These are phyloP conservation scores for Bacidia gigantensis DNA, from an alignment of 495 filamentous ascomycete genomes.

Conservation along the genomic window DNA sequence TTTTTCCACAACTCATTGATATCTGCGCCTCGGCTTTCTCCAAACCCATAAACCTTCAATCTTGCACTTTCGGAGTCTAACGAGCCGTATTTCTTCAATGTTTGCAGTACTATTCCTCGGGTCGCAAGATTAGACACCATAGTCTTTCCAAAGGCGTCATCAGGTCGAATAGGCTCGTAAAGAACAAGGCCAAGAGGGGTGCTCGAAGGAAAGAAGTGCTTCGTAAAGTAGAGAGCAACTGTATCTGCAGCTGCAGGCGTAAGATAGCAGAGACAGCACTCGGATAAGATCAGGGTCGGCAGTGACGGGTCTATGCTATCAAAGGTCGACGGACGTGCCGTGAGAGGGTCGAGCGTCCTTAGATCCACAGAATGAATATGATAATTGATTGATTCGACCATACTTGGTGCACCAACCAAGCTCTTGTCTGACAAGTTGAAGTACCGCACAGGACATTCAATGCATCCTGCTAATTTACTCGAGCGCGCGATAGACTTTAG, in stretches of 20 bases:
- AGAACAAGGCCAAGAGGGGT: slow-evolving; percentile 50
- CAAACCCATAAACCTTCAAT: slow-evolving; percentile 48
- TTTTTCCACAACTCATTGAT: slow-evolving; percentile 61
- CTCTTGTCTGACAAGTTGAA: background rate
- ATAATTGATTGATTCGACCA: slow-evolving; percentile 39
- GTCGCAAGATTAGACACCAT: slow-evolving; percentile 86
- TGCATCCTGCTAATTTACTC: background rate
- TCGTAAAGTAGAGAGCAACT: slow-evolving; percentile 55
- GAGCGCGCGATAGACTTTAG: slow-evolving; percentile 6
- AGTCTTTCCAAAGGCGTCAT: slow-evolving; percentile 72
- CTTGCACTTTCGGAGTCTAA: slow-evolving; percentile 51
- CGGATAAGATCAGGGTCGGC: slow-evolving; percentile 77
- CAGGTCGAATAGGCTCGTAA: slow-evolving; percentile 77
- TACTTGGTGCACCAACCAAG: background rate
- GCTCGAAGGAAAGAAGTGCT: slow-evolving; percentile 30
- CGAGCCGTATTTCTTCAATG: slow-evolving; percentile 54
- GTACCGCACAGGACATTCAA: background rate
- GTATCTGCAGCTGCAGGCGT: slow-evolving; percentile 42
- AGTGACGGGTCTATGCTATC: slow-evolving; percentile 35
- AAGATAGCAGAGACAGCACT: slow-evolving; percentile 90
- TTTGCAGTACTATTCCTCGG: slow-evolving; percentile 74
- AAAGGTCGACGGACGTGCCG: slow-evolving; percentile 8
- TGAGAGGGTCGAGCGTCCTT: slow-evolving; percentile 35
- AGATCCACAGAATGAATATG: slow-evolving; percentile 75
- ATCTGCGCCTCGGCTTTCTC: slow-evolving; percentile 38